Evolutionary conservation across 257 asterid genomes (phyloP).

Genomic region (Henckelia pumila): DNA sequence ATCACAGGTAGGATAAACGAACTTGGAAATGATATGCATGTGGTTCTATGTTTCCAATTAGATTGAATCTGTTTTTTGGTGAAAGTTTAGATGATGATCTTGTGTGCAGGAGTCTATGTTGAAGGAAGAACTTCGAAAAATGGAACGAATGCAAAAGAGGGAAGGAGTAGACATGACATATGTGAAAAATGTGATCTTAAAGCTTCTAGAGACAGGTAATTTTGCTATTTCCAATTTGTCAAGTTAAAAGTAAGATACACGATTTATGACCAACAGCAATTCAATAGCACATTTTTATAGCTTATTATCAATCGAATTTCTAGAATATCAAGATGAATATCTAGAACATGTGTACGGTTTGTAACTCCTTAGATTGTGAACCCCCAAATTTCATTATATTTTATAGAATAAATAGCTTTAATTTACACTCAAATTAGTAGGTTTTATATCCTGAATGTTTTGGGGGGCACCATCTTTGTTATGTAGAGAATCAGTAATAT

Average conservation of each 20-base stretch:
- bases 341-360: not conserved
- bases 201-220: constrained; percentile 94
- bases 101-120: constrained; percentile 75
- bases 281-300: not conserved
- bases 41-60: constrained; percentile 8
- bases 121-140: constrained; percentile 89
- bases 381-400: too few species aligned
- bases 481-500: too few species aligned
- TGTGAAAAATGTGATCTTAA: constrained; percentile 83
- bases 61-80: constrained; percentile 22
- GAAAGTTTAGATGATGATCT: constrained; percentile 22
- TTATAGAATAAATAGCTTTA: too few species aligned
- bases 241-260: not conserved
- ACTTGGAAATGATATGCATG: constrained; percentile 9
- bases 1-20: not conserved
- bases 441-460: too few species aligned
- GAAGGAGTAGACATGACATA: constrained; percentile 99
- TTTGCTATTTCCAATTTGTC: constrained; percentile 2
- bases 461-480: too few species aligned
- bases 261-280: not conserved
- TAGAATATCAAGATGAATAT: too few species aligned
- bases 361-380: too few species aligned
- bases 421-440: too few species aligned
- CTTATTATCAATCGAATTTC: not conserved
- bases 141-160: constrained; percentile 90